Conservation (phyloP, 768 basidiomycete genomes). For the Strobilomyces dryophilus region DNA sequence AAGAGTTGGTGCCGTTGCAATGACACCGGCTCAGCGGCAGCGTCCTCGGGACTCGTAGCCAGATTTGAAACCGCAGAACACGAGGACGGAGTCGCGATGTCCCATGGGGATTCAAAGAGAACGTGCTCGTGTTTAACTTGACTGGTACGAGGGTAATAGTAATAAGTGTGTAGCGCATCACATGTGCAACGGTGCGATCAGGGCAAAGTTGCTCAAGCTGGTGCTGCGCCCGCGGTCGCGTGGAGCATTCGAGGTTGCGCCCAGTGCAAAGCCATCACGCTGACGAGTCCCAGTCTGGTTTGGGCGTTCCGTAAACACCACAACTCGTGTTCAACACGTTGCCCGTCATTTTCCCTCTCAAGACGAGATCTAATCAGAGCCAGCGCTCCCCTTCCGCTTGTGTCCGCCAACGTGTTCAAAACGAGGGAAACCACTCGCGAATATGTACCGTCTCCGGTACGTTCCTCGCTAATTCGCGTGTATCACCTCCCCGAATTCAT, state of each 20-base stretch:
- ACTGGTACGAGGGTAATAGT: too few relatives aligned
- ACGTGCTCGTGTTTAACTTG: too few relatives aligned
- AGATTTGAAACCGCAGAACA: neutral
- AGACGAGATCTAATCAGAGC: conserved; percentile 32
- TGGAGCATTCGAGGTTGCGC: conserved; percentile 1
- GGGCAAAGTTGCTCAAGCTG: neutral
- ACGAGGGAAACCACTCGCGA: conserved; percentile 42
- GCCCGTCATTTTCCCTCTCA: conserved; percentile 38
- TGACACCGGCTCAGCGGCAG: neutral
- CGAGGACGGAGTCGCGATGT: conserved; percentile 1
- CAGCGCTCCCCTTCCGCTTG: conserved; percentile 21
- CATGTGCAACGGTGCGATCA: conserved; percentile 6
- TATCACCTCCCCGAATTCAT: conserved; percentile 23
- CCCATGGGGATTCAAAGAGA: neutral
- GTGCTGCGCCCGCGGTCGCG: neutral
- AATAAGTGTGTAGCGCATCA: neutral
- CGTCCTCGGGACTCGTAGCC: neutral
- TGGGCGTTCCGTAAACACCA: conserved; percentile 30
- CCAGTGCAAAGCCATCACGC: neutral
- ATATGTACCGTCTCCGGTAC: conserved; percentile 84
- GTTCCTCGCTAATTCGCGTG: conserved; percentile 33
- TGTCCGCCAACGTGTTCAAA: conserved; percentile 62
- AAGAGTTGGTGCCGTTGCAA: conserved; percentile 2
- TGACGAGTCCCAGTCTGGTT: neutral
- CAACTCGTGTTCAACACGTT: conserved; percentile 80